Base-by-base conservation (phyloP, 2,329 filamentous ascomycete species). In the Aspergillus niger region DNA sequence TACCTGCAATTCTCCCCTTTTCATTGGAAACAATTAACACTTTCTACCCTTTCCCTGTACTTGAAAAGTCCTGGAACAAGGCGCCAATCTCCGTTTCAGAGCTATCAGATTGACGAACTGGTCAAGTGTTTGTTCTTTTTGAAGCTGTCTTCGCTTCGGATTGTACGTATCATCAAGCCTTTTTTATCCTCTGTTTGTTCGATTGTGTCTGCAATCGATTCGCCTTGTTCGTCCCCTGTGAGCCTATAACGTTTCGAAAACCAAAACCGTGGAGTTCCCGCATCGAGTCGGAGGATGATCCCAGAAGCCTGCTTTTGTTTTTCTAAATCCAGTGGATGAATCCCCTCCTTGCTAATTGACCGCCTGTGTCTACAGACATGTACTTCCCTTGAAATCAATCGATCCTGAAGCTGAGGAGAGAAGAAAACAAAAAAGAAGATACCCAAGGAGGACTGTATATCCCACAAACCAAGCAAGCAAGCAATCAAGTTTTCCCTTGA, bases 81-180 rank as follows among this genome's bases (percentile, higher is more conserved):
- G 36, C 59, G 60, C 52, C 59, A 64, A 64, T 67, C 58, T 64
- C 55, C 59, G 51, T 61, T 61, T 50, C 63, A 64, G 63, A 60
- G 60, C 59, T 58, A 48, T 59, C 62, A 57, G 39, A 55, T 60
- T 26, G 55, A 59, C 59, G 59, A 53, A 62, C 59, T 64, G 62
- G 65, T 63, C 60, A 62, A 63, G 59, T 62, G 58, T 69, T 65
- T 67, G 65, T 67, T 67, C 58, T 61, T 53, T 61, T 64, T 68
- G 63, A 65, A 65, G 67, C 65, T 61, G 60, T 64, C 47, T 67
- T 62, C 60, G 69, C 67, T 72, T 71, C 69, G 70, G 69, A 76
- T 75, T 77, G 75, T 77, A 77, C 74, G 75, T 77, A 77, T 75
- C 54, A 64, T 72, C 68, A 65, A 63, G 72, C 65, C 67, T 70